Evolutionary conservation across 768 basidiomycete species (phyloP), one percentile per base, ranked within the genome.

Genomic region (Collybia sp.): DNA sequence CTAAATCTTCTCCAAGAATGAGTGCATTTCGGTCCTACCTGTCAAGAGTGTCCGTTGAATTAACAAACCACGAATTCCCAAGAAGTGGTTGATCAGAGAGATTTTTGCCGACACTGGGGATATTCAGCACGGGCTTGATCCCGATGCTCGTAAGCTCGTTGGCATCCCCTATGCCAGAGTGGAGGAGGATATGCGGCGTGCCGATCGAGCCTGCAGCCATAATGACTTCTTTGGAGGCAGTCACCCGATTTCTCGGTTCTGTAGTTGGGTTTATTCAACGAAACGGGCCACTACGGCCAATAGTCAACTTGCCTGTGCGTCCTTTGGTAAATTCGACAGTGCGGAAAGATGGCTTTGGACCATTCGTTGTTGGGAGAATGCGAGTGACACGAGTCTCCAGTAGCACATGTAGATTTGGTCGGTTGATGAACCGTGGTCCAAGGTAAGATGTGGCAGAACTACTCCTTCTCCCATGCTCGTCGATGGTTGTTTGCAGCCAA

Each of bases 381-480:
- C 44, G 41, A 9, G 50, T 47, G 11, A 51, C 52, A 45, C 45
- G 52, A 25, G 52, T 42, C 9, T 48, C 41, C 13, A 54, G 40
- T 30, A 61, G 43, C 25, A 61, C 52, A 37, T 57, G 38, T 33
- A 61, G 46, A 46, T 61, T 61, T 6, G 53, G 40, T 8, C 60
- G 58, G 15, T 34, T 36, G 17, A 58, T 40, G 25, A 53, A 48
- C 8, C 44, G 43, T 11, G 51, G 38, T 10, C 35, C 41, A 20
- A 61, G 44, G 38, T 61, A 59, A 4, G 56, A 40, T 1, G 56
- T 52, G 18, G 59, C 52, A n/a, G 58, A 44, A 36, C 53, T 54
- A 46, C 55, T 54, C 12, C 58, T 44, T 18, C 38, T 45, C 10
- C 50, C 45, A 31, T 48, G 39, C 13, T 44, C 49, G 31, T 37